These are phyloP conservation scores for Misopates orontium DNA, from an alignment of 257 asterid genomes.

Conservation along the genomic window DNA sequence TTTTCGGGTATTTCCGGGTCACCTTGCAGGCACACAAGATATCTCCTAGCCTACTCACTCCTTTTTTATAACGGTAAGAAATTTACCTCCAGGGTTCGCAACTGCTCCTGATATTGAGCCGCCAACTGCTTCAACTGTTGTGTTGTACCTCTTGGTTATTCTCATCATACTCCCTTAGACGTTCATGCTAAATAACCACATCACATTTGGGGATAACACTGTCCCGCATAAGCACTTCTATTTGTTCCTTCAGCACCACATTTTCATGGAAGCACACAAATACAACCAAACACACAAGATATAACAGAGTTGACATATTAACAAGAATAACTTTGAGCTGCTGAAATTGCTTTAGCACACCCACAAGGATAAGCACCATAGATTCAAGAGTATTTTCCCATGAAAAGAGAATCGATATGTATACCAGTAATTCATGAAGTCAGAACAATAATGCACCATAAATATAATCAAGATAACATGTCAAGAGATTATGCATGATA, in stretches of 20 bases:
- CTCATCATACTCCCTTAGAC: slow-evolving; percentile 74
- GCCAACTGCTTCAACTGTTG: slow-evolving; percentile 69
- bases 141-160: slow-evolving; percentile 60
- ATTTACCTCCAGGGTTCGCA: slow-evolving; percentile 72
- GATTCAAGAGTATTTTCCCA: neutral
- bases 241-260: slow-evolving; percentile 67
- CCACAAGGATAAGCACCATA: neutral
- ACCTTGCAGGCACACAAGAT: no score
- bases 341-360: neutral
- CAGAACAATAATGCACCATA: neutral
- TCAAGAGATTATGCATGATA: slow-evolving; percentile 2
- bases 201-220: slow-evolving; percentile 76
- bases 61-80: no score
- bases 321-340: neutral
- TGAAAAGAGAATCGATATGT: neutral
- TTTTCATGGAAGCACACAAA: slow-evolving; percentile 51
- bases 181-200: slow-evolving; percentile 75
- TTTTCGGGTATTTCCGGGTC: no score
- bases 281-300: neutral
- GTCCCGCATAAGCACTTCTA: slow-evolving; percentile 51
- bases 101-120: slow-evolving; percentile 67
- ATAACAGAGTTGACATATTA: neutral
- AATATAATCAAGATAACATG: neutral
- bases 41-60: no score
- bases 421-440: neutral